Percentiles rank a stretch among this genome's conserved stretches.
These are phyloP conservation scores for Penicillium simplicissimum DNA, from an alignment of 495 filamentous ascomycete genomes.

Conservation along the genomic window DNA sequence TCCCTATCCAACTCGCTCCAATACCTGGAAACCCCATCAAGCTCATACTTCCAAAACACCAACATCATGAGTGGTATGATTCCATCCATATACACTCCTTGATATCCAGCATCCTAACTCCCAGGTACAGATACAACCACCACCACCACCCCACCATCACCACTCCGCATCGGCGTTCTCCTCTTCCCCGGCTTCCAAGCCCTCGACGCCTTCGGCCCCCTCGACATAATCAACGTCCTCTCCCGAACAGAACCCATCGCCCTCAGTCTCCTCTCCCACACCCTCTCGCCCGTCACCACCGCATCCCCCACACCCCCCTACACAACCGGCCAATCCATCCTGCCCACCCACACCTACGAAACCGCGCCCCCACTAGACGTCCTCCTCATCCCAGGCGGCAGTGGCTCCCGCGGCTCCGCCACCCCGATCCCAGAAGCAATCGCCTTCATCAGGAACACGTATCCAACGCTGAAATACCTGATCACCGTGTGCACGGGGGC, in stretches of 20 bases:
- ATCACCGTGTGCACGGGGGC: conserved; percentile 65
- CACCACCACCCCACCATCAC: not conserved
- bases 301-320: conserved; percentile 12
- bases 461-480: conserved; percentile 52
- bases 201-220: conserved; percentile 58
- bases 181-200: conserved; percentile 41
- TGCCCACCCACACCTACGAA: conserved; percentile 64
- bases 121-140: not conserved
- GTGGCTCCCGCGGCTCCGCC: conserved; percentile 44
- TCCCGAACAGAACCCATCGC: conserved; percentile 39
- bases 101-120: not conserved
- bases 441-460: conserved; percentile 45
- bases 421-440: conserved; percentile 33
- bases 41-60: no score
- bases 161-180: conserved; percentile 28
- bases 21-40: no score
- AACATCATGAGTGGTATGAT: no score
- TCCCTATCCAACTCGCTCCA: no score
- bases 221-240: conserved; percentile 62
- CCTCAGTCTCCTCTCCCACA: conserved; percentile 53
- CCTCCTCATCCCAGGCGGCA: conserved; percentile 66
- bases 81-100: not conserved
- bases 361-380: conserved; percentile 52
- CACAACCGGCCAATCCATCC: conserved; percentile 42
- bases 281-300: conserved; percentile 54